These are phyloP conservation scores for Kodamaea neixiangensis DNA, from an alignment of 805 yeast genomes.

Conservation along the genomic window DNA sequence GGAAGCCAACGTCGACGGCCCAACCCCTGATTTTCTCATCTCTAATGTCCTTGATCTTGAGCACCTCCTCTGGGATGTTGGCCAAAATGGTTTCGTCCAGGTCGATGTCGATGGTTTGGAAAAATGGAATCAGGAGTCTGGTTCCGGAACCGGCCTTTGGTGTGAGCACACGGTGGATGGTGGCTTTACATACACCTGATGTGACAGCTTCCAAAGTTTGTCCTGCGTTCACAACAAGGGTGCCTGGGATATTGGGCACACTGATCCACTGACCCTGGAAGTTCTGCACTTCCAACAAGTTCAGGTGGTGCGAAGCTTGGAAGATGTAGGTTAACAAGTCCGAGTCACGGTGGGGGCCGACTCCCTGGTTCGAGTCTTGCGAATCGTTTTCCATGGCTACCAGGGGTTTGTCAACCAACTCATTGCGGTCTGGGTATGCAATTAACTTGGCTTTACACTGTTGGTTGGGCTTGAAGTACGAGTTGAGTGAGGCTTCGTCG, in stretches of 20 bases:
- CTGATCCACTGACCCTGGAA: conserved; percentile 58
- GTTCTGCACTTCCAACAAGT: conserved; percentile 58
- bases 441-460: conserved; percentile 56
- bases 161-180: conserved; percentile 54
- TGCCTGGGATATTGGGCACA: conserved; percentile 49
- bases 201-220: conserved; percentile 63
- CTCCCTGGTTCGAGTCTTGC: conserved; percentile 46
- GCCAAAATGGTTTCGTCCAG: conserved; percentile 30
- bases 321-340: conserved; percentile 61
- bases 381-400: conserved; percentile 28
- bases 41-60: conserved; percentile 33
- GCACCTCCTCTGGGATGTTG: conserved; percentile 29
- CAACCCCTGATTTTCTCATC: conserved; percentile 36
- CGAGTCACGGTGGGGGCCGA: conserved; percentile 69
- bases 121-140: conserved; percentile 49
- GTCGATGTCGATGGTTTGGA: conserved; percentile 48
- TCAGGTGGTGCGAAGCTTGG: conserved; percentile 51
- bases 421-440: conserved; percentile 51
- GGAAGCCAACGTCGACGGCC: conserved; percentile 43
- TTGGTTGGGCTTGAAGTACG: conserved; percentile 53
- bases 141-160: conserved; percentile 44
- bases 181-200: conserved; percentile 58
- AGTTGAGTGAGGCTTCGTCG: conserved; percentile 43
- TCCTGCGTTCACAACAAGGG: conserved; percentile 59
- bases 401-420: conserved; percentile 23